Conservation (phyloP, 169 alveolate genomes). For the Plasmodium relictum region DNA sequence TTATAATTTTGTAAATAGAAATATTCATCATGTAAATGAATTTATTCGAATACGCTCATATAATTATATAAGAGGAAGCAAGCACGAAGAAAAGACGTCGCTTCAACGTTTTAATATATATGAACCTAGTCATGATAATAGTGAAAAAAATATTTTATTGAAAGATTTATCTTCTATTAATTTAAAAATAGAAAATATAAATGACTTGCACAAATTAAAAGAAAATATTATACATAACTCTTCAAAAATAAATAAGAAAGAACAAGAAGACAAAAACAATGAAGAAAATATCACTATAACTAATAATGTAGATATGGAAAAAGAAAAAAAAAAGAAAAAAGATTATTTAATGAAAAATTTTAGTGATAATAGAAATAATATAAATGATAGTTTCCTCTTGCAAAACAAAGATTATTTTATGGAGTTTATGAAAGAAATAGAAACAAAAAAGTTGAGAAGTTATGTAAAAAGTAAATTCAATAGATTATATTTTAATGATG, state of each 20-base stretch:
- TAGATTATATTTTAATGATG: conserved; percentile 37
- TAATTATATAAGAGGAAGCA: conserved; percentile 6
- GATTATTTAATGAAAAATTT: neutral
- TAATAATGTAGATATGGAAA: neutral
- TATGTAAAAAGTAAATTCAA: conserved; percentile 41
- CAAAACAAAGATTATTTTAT: neutral
- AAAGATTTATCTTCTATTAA: conserved; percentile 1
- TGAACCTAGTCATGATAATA: conserved; percentile 54
- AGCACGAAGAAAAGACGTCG: conserved; percentile 2
- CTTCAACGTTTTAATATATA: conserved; percentile 31
- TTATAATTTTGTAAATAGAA: conserved; percentile 46
- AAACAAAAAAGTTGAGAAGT: conserved; percentile 28
- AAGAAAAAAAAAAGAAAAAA: neutral
- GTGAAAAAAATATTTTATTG: conserved; percentile 10
- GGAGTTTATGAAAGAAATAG: conserved; percentile 10
- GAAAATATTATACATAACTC: neutral
- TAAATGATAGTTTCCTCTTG: neutral
- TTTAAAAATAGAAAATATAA: conserved; percentile 21
- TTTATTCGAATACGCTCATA: conserved; percentile 27
- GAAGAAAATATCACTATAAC: neutral
- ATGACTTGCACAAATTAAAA: conserved; percentile 22
- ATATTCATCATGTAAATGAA: neutral
- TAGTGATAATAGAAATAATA: neutral
- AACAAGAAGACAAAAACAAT: neutral
- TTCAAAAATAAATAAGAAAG: neutral